A percentile compares a stretch with the other conserved stretches of the same genome.
phyloP scores from a whole-genome alignment of 2,329 filamentous ascomycete species.

The Cladosporium sp. region DNA sequence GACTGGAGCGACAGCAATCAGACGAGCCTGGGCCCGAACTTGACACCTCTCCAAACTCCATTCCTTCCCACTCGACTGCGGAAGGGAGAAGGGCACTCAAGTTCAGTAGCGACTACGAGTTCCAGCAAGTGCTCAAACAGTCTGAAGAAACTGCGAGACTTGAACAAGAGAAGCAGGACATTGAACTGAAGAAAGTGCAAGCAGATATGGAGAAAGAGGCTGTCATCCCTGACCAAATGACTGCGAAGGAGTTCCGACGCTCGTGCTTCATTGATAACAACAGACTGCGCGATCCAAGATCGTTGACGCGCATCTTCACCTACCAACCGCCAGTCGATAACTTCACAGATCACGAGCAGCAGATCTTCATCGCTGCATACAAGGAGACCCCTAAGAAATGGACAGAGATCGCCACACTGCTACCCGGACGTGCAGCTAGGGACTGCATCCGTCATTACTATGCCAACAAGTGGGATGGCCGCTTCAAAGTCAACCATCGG shows the following conservation, averaged over 20 bases:
- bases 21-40: slow-evolving; percentile 42
- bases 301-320: slow-evolving; percentile 69
- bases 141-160: slow-evolving; percentile 71
- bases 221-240: slow-evolving; percentile 69
- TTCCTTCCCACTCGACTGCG: slow-evolving; percentile 44
- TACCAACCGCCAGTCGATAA: slow-evolving; percentile 73
- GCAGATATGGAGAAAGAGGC: slow-evolving; percentile 77
- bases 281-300: slow-evolving; percentile 63
- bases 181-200: slow-evolving; percentile 63
- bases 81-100: slow-evolving; percentile 54
- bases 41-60: slow-evolving; percentile 41
- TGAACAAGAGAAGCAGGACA: slow-evolving; percentile 59
- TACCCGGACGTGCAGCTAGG: slow-evolving; percentile 70
- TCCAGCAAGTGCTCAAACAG: slow-evolving; percentile 70
- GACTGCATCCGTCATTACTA: slow-evolving; percentile 87
- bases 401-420: slow-evolving; percentile 70
- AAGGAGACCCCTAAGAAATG: slow-evolving; percentile 78
- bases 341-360: slow-evolving; percentile 70
- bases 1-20: slow-evolving; percentile 37
- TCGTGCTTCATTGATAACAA: slow-evolving; percentile 65
- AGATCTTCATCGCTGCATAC: slow-evolving; percentile 72
- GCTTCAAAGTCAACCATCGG: slow-evolving; percentile 75
- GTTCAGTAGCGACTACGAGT: slow-evolving; percentile 71
- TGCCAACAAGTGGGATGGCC: slow-evolving; percentile 71
- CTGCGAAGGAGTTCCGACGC: slow-evolving; percentile 59